These are phyloP conservation scores for Rhodamnia argentea DNA, from an alignment of 345 rosid species.

Conservation along the genomic window DNA sequence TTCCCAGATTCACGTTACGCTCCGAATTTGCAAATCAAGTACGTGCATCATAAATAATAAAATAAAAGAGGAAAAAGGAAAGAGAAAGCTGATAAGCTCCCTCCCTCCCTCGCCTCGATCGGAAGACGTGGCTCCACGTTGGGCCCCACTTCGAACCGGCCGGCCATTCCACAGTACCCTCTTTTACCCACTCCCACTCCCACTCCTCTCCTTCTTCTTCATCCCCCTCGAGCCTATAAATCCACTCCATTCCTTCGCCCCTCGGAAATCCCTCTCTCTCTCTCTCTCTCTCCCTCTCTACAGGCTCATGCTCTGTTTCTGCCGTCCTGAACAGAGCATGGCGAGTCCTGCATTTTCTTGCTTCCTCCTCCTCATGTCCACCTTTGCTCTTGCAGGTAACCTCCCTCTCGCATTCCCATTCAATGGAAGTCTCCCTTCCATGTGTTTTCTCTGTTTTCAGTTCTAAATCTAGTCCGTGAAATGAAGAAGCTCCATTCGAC, in stretches of 20 bases:
- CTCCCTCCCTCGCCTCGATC: background rate
- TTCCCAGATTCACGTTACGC: background rate
- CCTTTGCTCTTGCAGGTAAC: constrained; percentile 23
- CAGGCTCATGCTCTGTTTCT: background rate
- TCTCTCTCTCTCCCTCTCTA: background rate
- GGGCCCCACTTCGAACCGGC: background rate
- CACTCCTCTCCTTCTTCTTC: background rate
- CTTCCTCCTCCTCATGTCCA: constrained; percentile 20
- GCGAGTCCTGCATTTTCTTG: constrained; percentile 2
- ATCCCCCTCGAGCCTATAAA: background rate
- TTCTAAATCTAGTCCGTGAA: background rate
- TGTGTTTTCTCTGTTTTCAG: no score
- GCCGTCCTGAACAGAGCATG: constrained; percentile 4
- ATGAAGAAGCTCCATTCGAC: background rate
- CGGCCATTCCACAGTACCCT: background rate
- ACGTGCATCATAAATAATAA: background rate
- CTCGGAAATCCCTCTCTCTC: background rate
- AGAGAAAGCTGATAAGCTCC: background rate
- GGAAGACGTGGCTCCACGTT: background rate
- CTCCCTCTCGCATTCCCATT: background rate
- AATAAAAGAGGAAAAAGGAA: background rate
- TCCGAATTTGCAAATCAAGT: background rate
- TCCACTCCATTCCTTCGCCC: background rate
- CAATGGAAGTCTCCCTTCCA: background rate
- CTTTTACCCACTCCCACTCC: no score